These are phyloP conservation scores for Penicillium verrucosum DNA, from an alignment of 2,329 filamentous ascomycete species.

Conservation along the genomic window DNA sequence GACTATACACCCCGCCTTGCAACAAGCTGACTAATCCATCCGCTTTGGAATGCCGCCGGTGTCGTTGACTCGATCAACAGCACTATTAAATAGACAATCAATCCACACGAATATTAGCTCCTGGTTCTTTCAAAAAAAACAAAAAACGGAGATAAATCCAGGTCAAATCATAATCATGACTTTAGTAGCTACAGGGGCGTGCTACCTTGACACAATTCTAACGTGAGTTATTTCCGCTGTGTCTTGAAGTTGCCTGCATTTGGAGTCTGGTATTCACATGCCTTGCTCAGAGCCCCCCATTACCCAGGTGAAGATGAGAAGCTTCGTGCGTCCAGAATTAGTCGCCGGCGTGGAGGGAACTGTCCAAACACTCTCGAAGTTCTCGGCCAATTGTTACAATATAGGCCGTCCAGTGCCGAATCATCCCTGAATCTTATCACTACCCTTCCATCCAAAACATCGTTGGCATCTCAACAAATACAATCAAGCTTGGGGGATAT, in stretches of 20 bases:
- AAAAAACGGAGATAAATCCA: background rate
- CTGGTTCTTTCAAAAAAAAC: background rate
- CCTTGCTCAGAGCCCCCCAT: constrained; percentile 40
- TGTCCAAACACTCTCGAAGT: constrained; percentile 70
- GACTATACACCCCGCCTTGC: too few species aligned
- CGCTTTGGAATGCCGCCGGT: background rate
- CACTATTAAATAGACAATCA: background rate
- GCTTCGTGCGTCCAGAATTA: constrained; percentile 60
- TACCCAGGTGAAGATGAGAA: constrained; percentile 71
- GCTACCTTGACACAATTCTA: constrained; percentile 69
- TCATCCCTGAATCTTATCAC: constrained; percentile 39
- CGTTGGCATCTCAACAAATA: constrained; percentile 54
- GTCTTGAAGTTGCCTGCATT: background rate
- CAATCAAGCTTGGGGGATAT: constrained; percentile 51
- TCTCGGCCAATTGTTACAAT: constrained; percentile 58
- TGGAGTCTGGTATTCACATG: constrained; percentile 1
- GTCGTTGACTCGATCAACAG: background rate
- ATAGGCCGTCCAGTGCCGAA: constrained; percentile 3
- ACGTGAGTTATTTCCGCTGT: constrained; percentile 45
- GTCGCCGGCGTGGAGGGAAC: constrained; percentile 67
- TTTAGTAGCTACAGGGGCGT: constrained; percentile 63
- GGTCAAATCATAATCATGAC: constrained; percentile 38
- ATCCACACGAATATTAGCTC: background rate
- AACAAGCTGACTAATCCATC: background rate
- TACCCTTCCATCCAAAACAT: constrained; percentile 53